Base-by-base conservation (phyloP, 2,329 filamentous ascomycete species). In the Niveomyces coronatus region DNA sequence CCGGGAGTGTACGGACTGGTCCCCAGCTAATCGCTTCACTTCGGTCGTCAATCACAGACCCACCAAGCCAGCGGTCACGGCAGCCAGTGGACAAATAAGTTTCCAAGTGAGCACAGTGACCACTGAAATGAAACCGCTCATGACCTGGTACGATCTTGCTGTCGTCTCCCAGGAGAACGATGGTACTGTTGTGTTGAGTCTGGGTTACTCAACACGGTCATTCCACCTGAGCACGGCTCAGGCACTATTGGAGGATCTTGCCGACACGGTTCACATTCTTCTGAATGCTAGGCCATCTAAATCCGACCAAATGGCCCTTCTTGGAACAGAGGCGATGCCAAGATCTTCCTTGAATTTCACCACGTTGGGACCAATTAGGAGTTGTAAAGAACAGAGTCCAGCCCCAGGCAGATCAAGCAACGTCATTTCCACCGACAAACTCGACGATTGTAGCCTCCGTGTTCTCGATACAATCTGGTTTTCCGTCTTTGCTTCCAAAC, bases 21-120 rank as follows among this genome's bases (percentile, higher is more conserved):
- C 31, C 13, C 22, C 29, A 11, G 17, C 37, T 15, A 39, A 20
- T 27, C 37, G 37, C 19, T 39, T 39, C 28, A 39, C 37, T 7
- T 39, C 37, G 29, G 32, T 39, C 24, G 37, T 39, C 29, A 39
- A 39, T 18, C 37, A 39, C 37, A n/a, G 37, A 20, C 37, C 37
- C 13, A 31, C 16, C 37, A 34, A 17, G 24, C 16, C 31, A 19
- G n/a, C 37, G 15, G 26, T 31, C 37, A 34, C 27, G 15, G 13
- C 19, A 20, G 31, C 20, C 31, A 24, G 23, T 24, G 30, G 19
- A 27, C 14, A 24, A 29, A 19, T 39, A 14, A 23, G 15, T 28
- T 39, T 39, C 30, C 14, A 28, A 17, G 30, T 33, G 13, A 33
- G 20, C 28, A 32, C 30, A 6, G n/a, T 39, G 8, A 39, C 30